Evolutionary conservation across 805 yeast species (phyloP), one percentile per base, ranked within the genome.

Genomic region (Spathaspora hagerdaliae): DNA sequence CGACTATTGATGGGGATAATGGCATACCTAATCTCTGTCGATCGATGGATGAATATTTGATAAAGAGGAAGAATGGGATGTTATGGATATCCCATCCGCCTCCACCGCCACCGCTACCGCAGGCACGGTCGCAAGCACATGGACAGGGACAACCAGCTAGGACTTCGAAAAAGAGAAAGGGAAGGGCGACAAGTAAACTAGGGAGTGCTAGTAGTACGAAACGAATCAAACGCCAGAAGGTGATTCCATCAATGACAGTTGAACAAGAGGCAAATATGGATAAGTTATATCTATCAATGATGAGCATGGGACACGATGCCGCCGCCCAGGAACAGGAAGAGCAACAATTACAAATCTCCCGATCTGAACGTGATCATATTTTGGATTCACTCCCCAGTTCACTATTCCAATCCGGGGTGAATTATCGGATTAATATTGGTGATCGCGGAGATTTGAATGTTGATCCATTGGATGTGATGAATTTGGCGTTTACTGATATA

Each of bases 381-480:
- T 43, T 62, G 41, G 50, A 57, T 39, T 50, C 56, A 1, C 52
- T 54, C 13, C 53, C 45, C 24, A 51, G 53, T 36, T 58, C 66
- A 2, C 56, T 44, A 38, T 51, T 66, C 36, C 51, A 52, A 26
- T 44, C 52, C 2, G 70, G 70, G 1, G 24, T 27, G 13, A 40
- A 42, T 35, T 50, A 33, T 31, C 3, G 26, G 11, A 11, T 46
- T 9, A 36, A 27, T 7, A n/a, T 42, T 12, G 24, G 11, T 7
- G 31, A 39, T 36, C 12, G 10, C 12, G 26, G 36, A n/a, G 14
- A 15, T n/a, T 5, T 2, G 2, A 5, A 19, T 19, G 24, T 19
- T 19, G 8, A 26, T 6, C n/a, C 31, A 5, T 26, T 43, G 14
- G 27, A 38, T 14, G 50, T 39, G 5, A 43, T 53, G 15, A 54